Evolutionary conservation across 768 basidiomycete genomes (phyloP).

Genomic region (Lentinula boryana): DNA sequence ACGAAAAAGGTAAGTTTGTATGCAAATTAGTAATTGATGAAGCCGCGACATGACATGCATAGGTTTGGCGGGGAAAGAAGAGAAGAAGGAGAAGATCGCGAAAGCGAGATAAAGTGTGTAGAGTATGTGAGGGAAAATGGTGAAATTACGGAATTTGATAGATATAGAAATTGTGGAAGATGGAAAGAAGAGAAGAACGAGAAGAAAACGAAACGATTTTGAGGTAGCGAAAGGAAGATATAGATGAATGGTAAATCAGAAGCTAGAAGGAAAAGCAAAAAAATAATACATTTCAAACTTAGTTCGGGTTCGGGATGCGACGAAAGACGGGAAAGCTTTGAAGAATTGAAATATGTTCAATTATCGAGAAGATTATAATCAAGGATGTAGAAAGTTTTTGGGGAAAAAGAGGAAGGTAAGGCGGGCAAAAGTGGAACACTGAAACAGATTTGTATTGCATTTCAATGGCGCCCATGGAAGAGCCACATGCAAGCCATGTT

Average conservation of each 20-base stretch:
- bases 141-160: neutral
- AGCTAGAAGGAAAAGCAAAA: neutral
- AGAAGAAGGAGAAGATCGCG: neutral
- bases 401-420: neutral
- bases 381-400: neutral
- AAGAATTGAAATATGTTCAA: neutral
- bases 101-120: constrained; percentile 3
- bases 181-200: neutral
- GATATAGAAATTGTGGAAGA: neutral
- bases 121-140: neutral
- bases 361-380: neutral
- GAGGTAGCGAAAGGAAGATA: neutral
- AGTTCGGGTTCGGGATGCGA: neutral
- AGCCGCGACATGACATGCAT: neutral
- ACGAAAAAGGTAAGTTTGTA: neutral
- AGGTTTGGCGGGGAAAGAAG: neutral
- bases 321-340: neutral
- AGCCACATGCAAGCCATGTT: neutral
- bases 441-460: neutral
- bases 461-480: neutral
- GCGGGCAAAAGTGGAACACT: neutral
- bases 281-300: neutral
- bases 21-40: neutral
- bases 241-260: neutral
- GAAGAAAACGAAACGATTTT: neutral